Evolutionary conservation across 2,329 filamentous ascomycete species (phyloP).

Genomic region (Fusarium chaquense): DNA sequence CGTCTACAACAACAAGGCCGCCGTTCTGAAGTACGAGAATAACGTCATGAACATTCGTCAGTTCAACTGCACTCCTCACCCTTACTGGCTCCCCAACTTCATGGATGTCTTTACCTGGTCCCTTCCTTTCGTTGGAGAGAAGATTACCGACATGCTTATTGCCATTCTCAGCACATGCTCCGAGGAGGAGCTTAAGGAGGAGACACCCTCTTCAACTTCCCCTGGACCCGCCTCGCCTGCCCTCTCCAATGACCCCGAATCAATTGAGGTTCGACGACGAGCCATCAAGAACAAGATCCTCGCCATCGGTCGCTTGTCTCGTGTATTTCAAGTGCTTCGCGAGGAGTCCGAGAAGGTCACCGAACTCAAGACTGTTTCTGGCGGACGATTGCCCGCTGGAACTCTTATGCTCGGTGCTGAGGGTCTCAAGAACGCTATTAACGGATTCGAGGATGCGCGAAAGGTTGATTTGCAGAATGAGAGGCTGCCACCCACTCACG

Average conservation of each 20-base stretch:
- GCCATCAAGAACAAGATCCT: conserved; percentile 99
- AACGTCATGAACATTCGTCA: conserved; percentile 99
- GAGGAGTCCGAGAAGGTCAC: conserved; percentile 98
- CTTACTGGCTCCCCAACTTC: conserved; percentile 99
- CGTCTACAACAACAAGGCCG: conserved; percentile 99
- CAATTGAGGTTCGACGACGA: conserved; percentile 91
- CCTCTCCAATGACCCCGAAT: conserved; percentile 76
- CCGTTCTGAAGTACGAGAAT: conserved; percentile 98
- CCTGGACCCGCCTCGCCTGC: conserved; percentile 81
- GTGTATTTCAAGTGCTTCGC: conserved; percentile 97
- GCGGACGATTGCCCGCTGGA: conserved; percentile 90
- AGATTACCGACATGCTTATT: conserved; percentile 99
- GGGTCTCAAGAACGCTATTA: conserved; percentile 98
- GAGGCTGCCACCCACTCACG: conserved; percentile 88
- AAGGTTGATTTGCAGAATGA: conserved; percentile 99
- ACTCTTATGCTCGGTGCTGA: conserved; percentile 98
- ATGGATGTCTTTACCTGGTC: conserved; percentile 99
- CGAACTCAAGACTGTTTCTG: conserved; percentile 95
- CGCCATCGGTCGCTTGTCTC: conserved; percentile 93
- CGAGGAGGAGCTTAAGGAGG: conserved; percentile 97
- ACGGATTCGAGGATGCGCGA: conserved; percentile 93
- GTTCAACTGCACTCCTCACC: conserved; percentile 99
- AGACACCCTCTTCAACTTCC: conserved; percentile 77
- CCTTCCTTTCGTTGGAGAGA: conserved; percentile 96
- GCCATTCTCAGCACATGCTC: conserved; percentile 98